Conservation (phyloP, 164 flowering plant genomes). For the Akebia trifoliata region DNA sequence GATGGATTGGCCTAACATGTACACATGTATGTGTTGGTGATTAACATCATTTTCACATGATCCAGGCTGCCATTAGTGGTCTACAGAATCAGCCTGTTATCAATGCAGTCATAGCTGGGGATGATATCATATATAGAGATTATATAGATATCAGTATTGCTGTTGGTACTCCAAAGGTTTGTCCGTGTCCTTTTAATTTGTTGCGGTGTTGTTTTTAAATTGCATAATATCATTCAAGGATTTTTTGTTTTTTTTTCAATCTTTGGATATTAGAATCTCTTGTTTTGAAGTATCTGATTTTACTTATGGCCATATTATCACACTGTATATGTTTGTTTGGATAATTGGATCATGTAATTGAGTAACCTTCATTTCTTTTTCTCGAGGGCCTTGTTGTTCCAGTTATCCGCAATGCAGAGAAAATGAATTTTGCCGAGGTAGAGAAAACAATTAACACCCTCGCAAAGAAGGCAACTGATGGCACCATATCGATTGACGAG, state of each 20-base stretch:
- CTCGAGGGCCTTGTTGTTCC: constrained; percentile 97
- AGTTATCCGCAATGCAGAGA: constrained; percentile 73
- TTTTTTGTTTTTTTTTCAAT: too few relatives aligned
- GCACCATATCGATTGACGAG: constrained; percentile 91
- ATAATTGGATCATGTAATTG: too few relatives aligned
- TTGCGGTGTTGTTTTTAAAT: too few relatives aligned
- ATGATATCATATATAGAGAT: constrained; percentile 88
- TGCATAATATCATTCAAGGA: too few relatives aligned
- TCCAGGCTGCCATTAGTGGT: constrained; percentile 89
- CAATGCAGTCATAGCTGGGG: constrained; percentile 95
- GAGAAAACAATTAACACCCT: constrained; percentile 80
- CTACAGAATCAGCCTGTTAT: constrained; percentile 81
- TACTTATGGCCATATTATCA: too few relatives aligned
- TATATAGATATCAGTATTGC: constrained; percentile 90
- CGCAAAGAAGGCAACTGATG: constrained; percentile 87
- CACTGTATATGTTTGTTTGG: too few relatives aligned
- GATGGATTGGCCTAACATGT: not conserved
- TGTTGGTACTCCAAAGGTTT: constrained; percentile 93
- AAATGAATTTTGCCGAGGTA: constrained; percentile 92
- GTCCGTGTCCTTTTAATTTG: constrained; percentile 7
- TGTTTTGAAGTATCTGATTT: too few relatives aligned
- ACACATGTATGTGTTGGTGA: not conserved
- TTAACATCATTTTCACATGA: constrained; percentile 8
- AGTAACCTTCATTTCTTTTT: too few relatives aligned
- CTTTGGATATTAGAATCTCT: too few relatives aligned